A percentile compares a stretch with the other conserved stretches of the same genome.
These are phyloP conservation scores for Verticillium klebahnii DNA, from an alignment of 2,329 filamentous ascomycete genomes.

Conservation along the genomic window DNA sequence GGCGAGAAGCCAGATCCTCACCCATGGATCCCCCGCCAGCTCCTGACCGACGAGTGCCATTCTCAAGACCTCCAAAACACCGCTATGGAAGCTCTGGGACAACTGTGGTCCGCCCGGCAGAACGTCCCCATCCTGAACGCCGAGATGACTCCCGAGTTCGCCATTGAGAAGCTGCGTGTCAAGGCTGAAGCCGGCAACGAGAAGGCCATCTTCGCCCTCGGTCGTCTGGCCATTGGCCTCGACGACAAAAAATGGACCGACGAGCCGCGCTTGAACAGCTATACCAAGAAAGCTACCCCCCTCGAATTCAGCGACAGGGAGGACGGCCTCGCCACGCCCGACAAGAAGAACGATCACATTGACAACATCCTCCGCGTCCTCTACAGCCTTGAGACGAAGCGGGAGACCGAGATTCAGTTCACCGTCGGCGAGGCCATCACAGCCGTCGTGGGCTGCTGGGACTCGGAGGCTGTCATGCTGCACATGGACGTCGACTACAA, in stretches of 20 bases:
- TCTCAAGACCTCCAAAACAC: constrained; percentile 5
- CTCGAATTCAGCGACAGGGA: neutral
- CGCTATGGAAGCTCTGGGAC: constrained; percentile 38
- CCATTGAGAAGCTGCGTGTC: constrained; percentile 59
- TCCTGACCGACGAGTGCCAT: constrained; percentile 6
- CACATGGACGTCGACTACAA: constrained; percentile 66
- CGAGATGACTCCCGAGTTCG: constrained; percentile 28
- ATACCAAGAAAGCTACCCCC: neutral
- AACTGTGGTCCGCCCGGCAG: constrained; percentile 42
- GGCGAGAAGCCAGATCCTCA: constrained; percentile 13
- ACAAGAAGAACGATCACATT: constrained; percentile 4
- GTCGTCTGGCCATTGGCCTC: constrained; percentile 65
- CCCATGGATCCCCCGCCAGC: constrained; percentile 15
- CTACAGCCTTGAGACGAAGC: constrained; percentile 76
- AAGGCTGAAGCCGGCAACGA: constrained; percentile 79
- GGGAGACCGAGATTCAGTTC: constrained; percentile 84
- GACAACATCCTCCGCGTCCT: constrained; percentile 50
- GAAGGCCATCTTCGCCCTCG: constrained; percentile 74
- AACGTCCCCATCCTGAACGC: constrained; percentile 18
- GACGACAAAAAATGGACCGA: constrained; percentile 23
- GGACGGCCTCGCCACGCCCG: neutral
- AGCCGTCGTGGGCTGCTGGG: constrained; percentile 74
- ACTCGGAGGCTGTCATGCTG: constrained; percentile 71
- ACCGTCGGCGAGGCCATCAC: constrained; percentile 84
- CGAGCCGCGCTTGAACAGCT: neutral